phyloP scores from a whole-genome alignment of 139 green algal genomes.

The Micractinium conductrix region DNA sequence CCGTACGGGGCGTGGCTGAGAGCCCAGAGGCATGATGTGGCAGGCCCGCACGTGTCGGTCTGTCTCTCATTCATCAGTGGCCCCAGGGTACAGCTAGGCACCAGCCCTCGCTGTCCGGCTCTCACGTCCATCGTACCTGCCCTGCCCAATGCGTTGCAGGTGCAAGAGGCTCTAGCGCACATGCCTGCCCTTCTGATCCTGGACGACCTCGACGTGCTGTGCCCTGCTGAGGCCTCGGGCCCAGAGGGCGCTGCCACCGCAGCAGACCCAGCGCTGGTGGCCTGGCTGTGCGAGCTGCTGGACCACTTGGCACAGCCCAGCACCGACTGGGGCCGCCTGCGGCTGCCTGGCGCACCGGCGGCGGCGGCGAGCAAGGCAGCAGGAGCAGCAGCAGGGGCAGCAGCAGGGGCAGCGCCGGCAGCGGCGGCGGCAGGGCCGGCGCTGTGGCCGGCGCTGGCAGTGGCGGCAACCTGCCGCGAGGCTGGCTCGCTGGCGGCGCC shows the following conservation, averaged over 20 bases:
- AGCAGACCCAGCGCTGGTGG: slow-evolving; percentile 30
- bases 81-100: neutral
- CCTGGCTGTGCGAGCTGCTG: slow-evolving; percentile 53
- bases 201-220: slow-evolving; percentile 84
- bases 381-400: neutral
- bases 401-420: neutral
- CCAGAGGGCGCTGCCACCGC: slow-evolving; percentile 30
- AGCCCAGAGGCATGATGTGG: neutral
- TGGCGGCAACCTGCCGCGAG: slow-evolving; percentile 49
- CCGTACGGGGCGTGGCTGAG: too few relatives aligned
- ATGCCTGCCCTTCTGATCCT: slow-evolving; percentile 81
- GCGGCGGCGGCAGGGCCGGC: neutral
- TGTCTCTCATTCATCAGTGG: neutral
- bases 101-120: neutral
- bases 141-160: neutral
- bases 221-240: slow-evolving; percentile 39
- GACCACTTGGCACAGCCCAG: slow-evolving; percentile 40
- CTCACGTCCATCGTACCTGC: neutral
- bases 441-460: slow-evolving; percentile 48
- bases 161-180: slow-evolving; percentile 58
- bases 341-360: neutral
- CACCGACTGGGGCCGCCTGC: slow-evolving; percentile 29
- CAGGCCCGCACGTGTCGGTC: neutral
- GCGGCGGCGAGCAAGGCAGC: neutral
- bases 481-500: slow-evolving; percentile 46